Evolutionary conservation across 257 asterid genomes (phyloP).

Genomic region (Gardenia jasminoides): DNA sequence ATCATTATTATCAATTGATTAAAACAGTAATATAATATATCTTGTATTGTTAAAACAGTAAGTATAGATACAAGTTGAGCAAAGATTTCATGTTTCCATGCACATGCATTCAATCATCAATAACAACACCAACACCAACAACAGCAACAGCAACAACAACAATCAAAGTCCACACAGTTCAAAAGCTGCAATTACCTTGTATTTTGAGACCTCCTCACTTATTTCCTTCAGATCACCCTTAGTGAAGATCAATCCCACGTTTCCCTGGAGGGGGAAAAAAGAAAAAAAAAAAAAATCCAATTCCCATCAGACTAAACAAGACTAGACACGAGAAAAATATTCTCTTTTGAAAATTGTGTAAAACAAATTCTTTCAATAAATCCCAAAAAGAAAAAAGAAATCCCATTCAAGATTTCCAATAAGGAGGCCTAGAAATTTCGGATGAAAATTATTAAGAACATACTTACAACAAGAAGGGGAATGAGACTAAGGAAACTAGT

Average conservation of each 20-base stretch:
- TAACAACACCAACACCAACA: too few species aligned
- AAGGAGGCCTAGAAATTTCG: not conserved
- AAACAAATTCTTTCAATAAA: not conserved
- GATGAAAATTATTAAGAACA: not conserved
- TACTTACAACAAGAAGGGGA: constrained; percentile 23
- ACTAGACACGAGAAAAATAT: too few species aligned
- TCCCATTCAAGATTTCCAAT: not conserved
- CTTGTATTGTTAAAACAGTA: too few species aligned
- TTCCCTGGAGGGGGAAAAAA: constrained; percentile 11
- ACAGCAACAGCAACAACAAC: too few species aligned
- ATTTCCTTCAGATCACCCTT: constrained; percentile 28
- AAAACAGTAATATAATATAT: too few species aligned
- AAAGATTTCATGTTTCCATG: too few species aligned
- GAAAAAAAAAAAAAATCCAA: not conserved
- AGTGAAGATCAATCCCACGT: constrained; percentile 21
- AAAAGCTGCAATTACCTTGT: constrained; percentile 8
- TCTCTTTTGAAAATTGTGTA: too few species aligned
- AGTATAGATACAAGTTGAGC: too few species aligned
- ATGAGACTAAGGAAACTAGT: constrained; percentile 4
- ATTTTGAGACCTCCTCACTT: constrained; percentile 21
- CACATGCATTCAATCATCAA: too few species aligned
- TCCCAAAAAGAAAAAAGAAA: too few species aligned
- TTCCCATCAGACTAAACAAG: not conserved
- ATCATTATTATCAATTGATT: too few species aligned
- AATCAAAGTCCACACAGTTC: not conserved